Conservation (phyloP, 805 yeast species). For the Tetrapisispora nanseiensis region DNA sequence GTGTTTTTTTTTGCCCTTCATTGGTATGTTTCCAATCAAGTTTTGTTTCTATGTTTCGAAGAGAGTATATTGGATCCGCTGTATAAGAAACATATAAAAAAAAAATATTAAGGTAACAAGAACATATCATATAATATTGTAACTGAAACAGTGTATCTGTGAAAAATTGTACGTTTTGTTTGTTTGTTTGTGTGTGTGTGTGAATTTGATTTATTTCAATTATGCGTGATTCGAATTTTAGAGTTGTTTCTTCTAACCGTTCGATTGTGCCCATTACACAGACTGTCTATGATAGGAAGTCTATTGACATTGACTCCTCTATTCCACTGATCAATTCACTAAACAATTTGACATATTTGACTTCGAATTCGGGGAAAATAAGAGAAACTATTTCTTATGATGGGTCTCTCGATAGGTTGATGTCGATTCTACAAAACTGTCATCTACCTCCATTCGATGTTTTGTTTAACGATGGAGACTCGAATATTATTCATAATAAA, state of each 20-base stretch:
- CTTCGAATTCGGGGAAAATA: slow-evolving; percentile 78
- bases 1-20: no score
- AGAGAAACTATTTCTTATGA: slow-evolving; percentile 82
- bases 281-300: slow-evolving; percentile 82
- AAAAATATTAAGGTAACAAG: no score
- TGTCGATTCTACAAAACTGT: slow-evolving; percentile 78
- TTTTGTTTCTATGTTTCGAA: no score
- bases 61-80: no score
- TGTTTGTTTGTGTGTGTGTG: background rate
- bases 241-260: slow-evolving; percentile 64
- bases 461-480: slow-evolving; percentile 7
- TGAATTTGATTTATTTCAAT: background rate
- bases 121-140: no score
- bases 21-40: no score
- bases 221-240: slow-evolving; percentile 88
- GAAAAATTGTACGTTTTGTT: background rate
- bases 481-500: slow-evolving; percentile 12
- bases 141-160: background rate
- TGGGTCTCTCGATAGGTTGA: slow-evolving; percentile 86
- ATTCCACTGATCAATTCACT: slow-evolving; percentile 85
- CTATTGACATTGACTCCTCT: slow-evolving; percentile 82
- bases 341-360: slow-evolving; percentile 79
- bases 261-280: slow-evolving; percentile 91
- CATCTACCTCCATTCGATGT: slow-evolving; percentile 28
- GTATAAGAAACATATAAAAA: no score